Percentiles rank a stretch among this genome's conserved stretches.
Evolutionary conservation across 768 basidiomycete genomes (phyloP).

Genomic region (Kockovaella imperatae): DNA sequence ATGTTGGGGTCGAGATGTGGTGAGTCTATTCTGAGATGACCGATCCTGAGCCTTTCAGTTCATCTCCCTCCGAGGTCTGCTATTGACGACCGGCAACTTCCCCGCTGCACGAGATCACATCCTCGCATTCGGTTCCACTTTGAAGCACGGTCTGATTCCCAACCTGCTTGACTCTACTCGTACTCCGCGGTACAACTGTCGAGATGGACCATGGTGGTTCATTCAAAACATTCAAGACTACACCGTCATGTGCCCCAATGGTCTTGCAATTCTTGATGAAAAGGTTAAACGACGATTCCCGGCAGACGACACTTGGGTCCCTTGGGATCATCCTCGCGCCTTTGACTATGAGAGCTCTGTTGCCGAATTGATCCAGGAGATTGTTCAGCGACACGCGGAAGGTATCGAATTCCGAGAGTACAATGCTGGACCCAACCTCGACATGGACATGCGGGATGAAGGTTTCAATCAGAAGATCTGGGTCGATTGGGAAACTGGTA

Average conservation of each 20-base stretch:
- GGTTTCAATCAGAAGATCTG: conserved; percentile 89
- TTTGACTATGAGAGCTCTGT: conserved; percentile 73
- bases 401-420: conserved; percentile 93
- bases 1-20: conserved; percentile 77
- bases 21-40: conserved; percentile 43
- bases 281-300: conserved; percentile 89
- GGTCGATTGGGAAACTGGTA: conserved; percentile 93
- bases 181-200: conserved; percentile 83
- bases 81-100: conserved; percentile 73
- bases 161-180: conserved; percentile 86
- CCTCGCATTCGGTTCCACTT: conserved; percentile 78
- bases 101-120: conserved; percentile 77
- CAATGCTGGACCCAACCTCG: conserved; percentile 93
- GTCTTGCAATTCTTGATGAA: conserved; percentile 69
- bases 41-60: conserved; percentile 48
- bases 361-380: conserved; percentile 94
- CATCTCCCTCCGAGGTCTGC: conserved; percentile 85
- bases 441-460: conserved; percentile 86
- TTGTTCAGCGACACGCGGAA: conserved; percentile 82
- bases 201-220: conserved; percentile 99
- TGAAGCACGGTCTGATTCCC: conserved; percentile 94
- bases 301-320: conserved; percentile 82
- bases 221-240: conserved; percentile 97
- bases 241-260: conserved; percentile 71
- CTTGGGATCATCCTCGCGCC: conserved; percentile 78